Evolutionary conservation across 1,284 basidiomycete genomes (phyloP).

Genomic region (Leccinum subrobustum): DNA sequence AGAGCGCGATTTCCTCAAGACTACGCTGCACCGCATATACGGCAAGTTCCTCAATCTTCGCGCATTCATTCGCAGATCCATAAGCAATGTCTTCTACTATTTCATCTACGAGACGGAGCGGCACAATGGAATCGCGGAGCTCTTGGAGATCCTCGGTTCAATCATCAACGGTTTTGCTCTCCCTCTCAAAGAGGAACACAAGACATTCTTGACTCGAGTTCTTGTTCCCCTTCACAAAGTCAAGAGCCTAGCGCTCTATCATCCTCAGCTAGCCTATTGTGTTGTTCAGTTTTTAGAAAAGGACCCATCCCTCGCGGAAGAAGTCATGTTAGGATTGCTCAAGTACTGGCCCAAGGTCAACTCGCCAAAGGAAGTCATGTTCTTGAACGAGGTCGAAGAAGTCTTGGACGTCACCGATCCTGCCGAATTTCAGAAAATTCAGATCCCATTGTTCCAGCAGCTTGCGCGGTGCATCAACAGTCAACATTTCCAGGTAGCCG

Average conservation of each 20-base stretch:
- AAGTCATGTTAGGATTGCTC: constrained; percentile 92
- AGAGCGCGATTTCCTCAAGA: constrained; percentile 99
- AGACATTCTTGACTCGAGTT: constrained; percentile 95
- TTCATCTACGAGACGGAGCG: constrained; percentile 99
- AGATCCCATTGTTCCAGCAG: constrained; percentile 92
- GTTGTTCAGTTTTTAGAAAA: constrained; percentile 99
- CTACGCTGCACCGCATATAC: constrained; percentile 98
- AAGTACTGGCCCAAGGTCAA: constrained; percentile 99
- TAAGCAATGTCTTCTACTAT: constrained; percentile 99
- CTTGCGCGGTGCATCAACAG: constrained; percentile 97
- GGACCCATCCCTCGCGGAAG: constrained; percentile 89
- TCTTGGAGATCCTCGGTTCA: constrained; percentile 97
- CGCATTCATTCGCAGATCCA: constrained; percentile 97
- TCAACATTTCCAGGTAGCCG: constrained; percentile 99
- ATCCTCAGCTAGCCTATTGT: constrained; percentile 98
- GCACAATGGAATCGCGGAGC: constrained; percentile 98
- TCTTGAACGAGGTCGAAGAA: constrained; percentile 99
- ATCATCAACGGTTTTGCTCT: constrained; percentile 99
- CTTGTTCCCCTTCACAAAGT: constrained; percentile 98
- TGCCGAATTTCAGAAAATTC: constrained; percentile 95
- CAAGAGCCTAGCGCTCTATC: constrained; percentile 94
- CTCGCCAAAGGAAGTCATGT: constrained; percentile 99
- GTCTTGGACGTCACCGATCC: constrained; percentile 98
- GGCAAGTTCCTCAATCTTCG: constrained; percentile 99
- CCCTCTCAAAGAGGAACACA: constrained; percentile 99